Evolutionary conservation across 106 monocot genomes (phyloP), one percentile per base, ranked within the genome.

Genomic region (Xerophyta viscosa): DNA sequence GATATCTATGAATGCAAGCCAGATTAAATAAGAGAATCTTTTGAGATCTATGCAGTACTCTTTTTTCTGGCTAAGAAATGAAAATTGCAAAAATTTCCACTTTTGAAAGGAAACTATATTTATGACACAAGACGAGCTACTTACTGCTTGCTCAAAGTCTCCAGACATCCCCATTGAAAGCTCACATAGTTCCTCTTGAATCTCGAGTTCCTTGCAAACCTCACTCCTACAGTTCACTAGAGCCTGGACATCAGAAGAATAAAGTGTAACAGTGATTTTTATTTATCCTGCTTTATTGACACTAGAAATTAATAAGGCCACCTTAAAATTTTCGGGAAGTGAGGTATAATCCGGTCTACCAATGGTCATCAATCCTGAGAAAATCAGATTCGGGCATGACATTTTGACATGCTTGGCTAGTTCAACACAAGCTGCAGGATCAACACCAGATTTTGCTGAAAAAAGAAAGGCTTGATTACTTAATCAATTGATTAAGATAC

Each of bases 321-420:
- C 82, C 66, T 57, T 71, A 61, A 93, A 93, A 73, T 93, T 93
- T 75, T 93, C 93, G 23, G 81, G 88, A 17, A 77, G 83, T 28
- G 88, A 94, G 24, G 77, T 37, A 65, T 94, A 84, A 25, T 94
- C 84, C 0, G 24, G 50, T 87, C 66, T 80, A 24, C 93, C 88
- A 13, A 94, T 94, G 10, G 93, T 94, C 93, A 94, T 94, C 22
- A 94, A 53, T 20, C 88, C 84, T 25, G 88, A 94, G 54, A 94
- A 88, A 42, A 72, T 36, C 14, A 93, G 81, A 50, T 88, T 75
- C 19, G 83, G 87, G 50, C 93, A 94, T 21, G 31, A 41, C 31
- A 72, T 24, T 51, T 77, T 88, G 27, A 94, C 78, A 59, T 94
- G 93, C 66, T 78, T 87, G 9, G 71, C 87, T 42, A 87, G 50